Base-by-base conservation (phyloP, 2,329 filamentous ascomycete species). In the Pezicula radicicola region DNA sequence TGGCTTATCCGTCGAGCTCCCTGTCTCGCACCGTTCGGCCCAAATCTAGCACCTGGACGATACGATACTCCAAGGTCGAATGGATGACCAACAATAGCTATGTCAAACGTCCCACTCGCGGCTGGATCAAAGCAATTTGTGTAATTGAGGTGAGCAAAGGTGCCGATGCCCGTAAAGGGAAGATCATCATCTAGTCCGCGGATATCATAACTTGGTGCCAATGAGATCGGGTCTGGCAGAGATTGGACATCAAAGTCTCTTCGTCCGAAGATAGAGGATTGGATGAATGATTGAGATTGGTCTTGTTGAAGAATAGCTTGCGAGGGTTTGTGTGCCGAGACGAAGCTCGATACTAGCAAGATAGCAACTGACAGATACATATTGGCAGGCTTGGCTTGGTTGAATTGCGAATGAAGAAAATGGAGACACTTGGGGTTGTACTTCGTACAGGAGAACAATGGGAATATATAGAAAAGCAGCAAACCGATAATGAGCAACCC, bases 61-160 rank as follows among this genome's bases (percentile, higher is more conserved):
- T 65, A 66, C 1, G 60, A 55, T 2, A 65, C 63, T 4, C 62
- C 62, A 1, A 65, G 52, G 52, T 66, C 63, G 49, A 66, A 66
- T 4, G 63, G 63, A 51, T 64, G 62, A 4, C 63, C 63, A 12
- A 66, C 58, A 21, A 66, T 63, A 1, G 59, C 63, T 48, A 66
- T 63, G 47, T 66, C 63, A 49, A 66, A 66, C n/a, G 60, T 58
- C 7, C 51, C 55, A 43, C 53, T 60, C 27, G 49, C 62, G 27
- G 53, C 54, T 9, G 46, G 4, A 12, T 59, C 49, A 18, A 61
- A 63, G 46, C 63, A 65, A 25, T 63, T 53, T 7, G 53, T 54
- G 39, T 58, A 63, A 25, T 56, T 50, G n/a, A 65, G 60, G 48
- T 64, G 63, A 6, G 58, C 60, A 41, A 65, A 65, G 10, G 63